Evolutionary conservation across 78 protist genomes (phyloP).

Genomic region (Guillardia theta): DNA sequence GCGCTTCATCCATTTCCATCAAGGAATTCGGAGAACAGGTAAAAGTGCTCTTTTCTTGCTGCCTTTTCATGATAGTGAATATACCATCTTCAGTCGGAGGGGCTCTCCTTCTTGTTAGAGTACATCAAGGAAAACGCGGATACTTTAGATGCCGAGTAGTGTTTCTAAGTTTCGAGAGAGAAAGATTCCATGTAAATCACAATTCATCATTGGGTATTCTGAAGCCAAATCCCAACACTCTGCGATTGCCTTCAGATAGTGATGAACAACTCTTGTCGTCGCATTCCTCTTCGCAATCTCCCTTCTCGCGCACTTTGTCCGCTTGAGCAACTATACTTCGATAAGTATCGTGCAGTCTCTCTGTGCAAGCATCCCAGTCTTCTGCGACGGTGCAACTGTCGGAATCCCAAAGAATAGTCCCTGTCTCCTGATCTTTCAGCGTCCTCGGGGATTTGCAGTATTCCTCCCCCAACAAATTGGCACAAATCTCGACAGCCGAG

Average conservation of each 20-base stretch:
- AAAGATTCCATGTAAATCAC: neutral
- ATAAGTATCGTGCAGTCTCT: too few relatives aligned
- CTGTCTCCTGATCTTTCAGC: too few relatives aligned
- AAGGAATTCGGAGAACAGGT: conserved; percentile 26
- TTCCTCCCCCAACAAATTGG: neutral
- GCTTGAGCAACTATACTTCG: neutral
- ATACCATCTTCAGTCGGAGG: neutral
- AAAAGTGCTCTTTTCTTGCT: neutral
- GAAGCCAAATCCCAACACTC: conserved; percentile 1
- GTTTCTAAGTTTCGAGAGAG: too few relatives aligned
- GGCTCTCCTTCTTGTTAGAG: conserved; percentile 21
- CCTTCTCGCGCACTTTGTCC: neutral
- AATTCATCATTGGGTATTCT: neutral
- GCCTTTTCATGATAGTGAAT: neutral
- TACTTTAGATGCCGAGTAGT: too few relatives aligned
- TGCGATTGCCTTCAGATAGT: neutral
- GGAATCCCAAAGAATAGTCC: too few relatives aligned
- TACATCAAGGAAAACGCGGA: conserved; percentile 4
- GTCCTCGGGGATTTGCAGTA: too few relatives aligned
- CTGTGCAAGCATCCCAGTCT: too few relatives aligned
- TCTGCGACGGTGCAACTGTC: too few relatives aligned
- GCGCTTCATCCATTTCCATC: neutral
- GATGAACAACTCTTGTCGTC: neutral
- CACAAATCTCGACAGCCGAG: neutral
- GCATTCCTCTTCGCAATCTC: conserved; percentile 27